These are phyloP conservation scores for Ophiorrhiza pumila DNA, from an alignment of 257 asterid genomes.

Conservation along the genomic window DNA sequence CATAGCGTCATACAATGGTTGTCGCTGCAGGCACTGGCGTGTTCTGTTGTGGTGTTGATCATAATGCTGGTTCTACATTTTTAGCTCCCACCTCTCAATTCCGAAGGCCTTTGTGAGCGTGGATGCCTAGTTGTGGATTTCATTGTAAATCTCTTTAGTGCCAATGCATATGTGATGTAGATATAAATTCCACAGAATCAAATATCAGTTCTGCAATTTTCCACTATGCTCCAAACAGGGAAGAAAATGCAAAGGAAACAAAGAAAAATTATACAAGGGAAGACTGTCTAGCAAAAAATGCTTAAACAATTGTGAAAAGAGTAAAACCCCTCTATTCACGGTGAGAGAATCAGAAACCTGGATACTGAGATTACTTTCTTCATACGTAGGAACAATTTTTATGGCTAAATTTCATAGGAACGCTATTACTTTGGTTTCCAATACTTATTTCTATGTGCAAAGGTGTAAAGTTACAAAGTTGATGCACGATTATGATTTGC, in stretches of 20 bases:
- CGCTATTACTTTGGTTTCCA: background rate
- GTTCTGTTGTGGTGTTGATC: slow-evolving; percentile 19
- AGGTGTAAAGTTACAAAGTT: background rate
- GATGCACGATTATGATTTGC: background rate
- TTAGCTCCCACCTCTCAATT: slow-evolving; percentile 32
- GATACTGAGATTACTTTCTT: background rate
- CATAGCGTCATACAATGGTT: background rate
- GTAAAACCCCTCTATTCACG: background rate
- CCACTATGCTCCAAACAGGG: background rate
- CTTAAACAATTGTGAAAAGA: background rate
- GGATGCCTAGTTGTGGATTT: slow-evolving; percentile 8
- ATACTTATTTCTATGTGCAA: background rate
- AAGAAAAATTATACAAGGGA: background rate
- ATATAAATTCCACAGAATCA: slow-evolving; percentile 6
- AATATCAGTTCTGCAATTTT: background rate
- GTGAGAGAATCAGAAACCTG: background rate
- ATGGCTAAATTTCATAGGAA: background rate
- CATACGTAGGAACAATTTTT: background rate
- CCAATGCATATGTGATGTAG: slow-evolving; percentile 11
- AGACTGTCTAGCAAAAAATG: too few species aligned
- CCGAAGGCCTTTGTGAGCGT: background rate
- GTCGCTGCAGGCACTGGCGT: slow-evolving; percentile 23
- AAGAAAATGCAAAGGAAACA: background rate
- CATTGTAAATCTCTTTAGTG: slow-evolving; percentile 13
- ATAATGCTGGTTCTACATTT: slow-evolving; percentile 38